Percentiles rank a stretch among this genome's conserved stretches.
phyloP scores from a whole-genome alignment of 1,284 basidiomycete species.

The Taiwanofungus camphoratus region DNA sequence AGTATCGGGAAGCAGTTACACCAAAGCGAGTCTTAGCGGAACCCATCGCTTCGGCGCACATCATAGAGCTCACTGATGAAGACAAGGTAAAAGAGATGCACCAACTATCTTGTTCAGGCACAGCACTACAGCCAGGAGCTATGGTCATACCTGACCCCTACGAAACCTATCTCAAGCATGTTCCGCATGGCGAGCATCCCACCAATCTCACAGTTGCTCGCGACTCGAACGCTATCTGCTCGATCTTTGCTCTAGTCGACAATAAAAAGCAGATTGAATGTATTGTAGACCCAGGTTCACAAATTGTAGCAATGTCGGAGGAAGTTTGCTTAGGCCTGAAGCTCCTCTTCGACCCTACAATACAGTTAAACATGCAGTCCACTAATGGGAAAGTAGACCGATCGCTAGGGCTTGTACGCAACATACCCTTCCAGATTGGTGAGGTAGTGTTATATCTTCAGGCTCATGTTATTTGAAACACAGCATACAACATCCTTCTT shows the following conservation, averaged over 20 bases:
- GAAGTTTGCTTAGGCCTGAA: conserved; percentile 12
- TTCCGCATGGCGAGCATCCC: conserved; percentile 1
- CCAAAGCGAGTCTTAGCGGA: conserved; percentile 1
- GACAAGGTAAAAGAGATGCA: too few relatives aligned
- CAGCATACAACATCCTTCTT: conserved; percentile 28
- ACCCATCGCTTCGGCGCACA: conserved; percentile 1
- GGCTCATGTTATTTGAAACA: conserved; percentile 20
- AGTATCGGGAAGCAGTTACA: background rate
- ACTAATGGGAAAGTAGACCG: conserved; percentile 21
- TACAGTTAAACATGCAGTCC: conserved; percentile 16
- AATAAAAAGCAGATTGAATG: conserved; percentile 14
- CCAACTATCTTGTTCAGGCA: too few relatives aligned
- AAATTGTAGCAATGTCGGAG: conserved; percentile 21
- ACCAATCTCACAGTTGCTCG: conserved; percentile 3
- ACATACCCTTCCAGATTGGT: conserved; percentile 12
- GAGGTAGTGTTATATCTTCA: conserved; percentile 14
- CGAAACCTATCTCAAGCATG: conserved; percentile 5
- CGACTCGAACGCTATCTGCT: conserved; percentile 6
- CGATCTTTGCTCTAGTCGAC: conserved; percentile 5
- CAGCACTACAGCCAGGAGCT: background rate
- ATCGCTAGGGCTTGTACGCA: conserved; percentile 18
- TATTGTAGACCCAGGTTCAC: conserved; percentile 18
- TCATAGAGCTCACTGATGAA: too few relatives aligned
- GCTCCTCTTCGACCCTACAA: conserved; percentile 15
- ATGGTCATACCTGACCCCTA: conserved; percentile 4